Evolutionary conservation across 176 grass and related monocot genomes (phyloP).

Genomic region (Echinochloa phyllopogon): DNA sequence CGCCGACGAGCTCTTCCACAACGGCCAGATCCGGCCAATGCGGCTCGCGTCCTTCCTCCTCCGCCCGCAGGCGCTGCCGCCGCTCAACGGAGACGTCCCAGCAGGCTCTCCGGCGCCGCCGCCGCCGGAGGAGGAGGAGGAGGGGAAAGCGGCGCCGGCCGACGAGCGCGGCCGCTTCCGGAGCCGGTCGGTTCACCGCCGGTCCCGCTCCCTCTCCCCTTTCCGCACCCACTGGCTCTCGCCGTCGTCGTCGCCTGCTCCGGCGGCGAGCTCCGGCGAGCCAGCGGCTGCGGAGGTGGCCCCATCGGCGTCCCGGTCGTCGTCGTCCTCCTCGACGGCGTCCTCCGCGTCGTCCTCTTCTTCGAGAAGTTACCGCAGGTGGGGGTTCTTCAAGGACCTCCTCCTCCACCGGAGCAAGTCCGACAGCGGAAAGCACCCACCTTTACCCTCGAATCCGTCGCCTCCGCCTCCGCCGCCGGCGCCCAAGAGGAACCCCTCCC

Average conservation of each 20-base stretch:
- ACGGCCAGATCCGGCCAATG: conserved; percentile 82
- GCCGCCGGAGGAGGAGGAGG: neutral
- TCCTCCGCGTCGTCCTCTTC: conserved; percentile 55
- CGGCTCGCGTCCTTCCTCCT: conserved; percentile 49
- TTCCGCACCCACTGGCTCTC: conserved; percentile 48
- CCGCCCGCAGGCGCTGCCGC: conserved; percentile 48
- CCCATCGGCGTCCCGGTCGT: conserved; percentile 39
- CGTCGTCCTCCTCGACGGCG: conserved; percentile 51
- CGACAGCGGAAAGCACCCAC: conserved; percentile 26
- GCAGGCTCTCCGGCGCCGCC: neutral
- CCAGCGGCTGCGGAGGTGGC: neutral
- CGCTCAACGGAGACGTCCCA: conserved; percentile 13
- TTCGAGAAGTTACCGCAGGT: conserved; percentile 47
- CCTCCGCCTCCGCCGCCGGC: neutral
- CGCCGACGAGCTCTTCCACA: conserved; percentile 86
- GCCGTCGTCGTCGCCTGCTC: conserved; percentile 5
- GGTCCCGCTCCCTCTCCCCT: conserved; percentile 67
- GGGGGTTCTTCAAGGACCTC: conserved; percentile 77
- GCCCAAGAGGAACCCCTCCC: conserved; percentile 14
- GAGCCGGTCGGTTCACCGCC: conserved; percentile 58
- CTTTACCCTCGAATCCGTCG: neutral
- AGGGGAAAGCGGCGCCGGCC: neutral
- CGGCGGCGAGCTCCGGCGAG: neutral
- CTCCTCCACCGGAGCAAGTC: conserved; percentile 71
- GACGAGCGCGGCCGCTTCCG: conserved; percentile 45